Evolutionary conservation across 208 protist genomes (phyloP).

Genomic region (Crithidia acanthocephali): DNA sequence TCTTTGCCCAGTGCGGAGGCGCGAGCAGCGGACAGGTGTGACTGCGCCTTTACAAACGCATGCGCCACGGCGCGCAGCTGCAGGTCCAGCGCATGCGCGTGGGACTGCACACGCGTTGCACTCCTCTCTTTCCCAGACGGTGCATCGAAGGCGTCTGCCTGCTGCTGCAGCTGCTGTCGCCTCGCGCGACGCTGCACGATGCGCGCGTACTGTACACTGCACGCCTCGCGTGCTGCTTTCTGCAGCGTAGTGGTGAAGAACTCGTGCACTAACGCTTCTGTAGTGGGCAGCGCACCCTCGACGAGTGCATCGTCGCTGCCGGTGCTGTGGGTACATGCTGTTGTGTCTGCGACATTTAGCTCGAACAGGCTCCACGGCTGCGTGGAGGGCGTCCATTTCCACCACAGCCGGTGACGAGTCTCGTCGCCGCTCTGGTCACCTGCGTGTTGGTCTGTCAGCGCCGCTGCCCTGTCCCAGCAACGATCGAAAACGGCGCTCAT

Average conservation of each 20-base stretch:
- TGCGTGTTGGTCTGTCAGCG: not conserved
- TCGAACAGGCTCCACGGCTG: constrained; percentile 33
- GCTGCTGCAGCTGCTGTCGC: too few relatives aligned
- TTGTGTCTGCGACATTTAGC: not conserved
- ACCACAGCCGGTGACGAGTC: not conserved
- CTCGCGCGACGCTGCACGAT: not conserved
- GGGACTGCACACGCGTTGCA: not conserved
- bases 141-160: not conserved
- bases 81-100: constrained; percentile 41
- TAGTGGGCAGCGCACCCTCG: not conserved
- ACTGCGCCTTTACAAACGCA: constrained; percentile 28
- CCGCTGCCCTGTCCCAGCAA: not conserved
- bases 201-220: not conserved
- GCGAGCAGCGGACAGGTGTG: not conserved
- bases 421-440: not conserved
- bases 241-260: constrained; percentile 24
- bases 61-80: constrained; percentile 52
- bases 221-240: constrained; percentile 2
- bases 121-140: not conserved
- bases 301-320: too few relatives aligned
- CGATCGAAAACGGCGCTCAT: constrained; percentile 63
- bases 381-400: constrained; percentile 34
- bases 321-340: too few relatives aligned
- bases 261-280: constrained; percentile 5
- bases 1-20: not conserved